Base-by-base conservation (phyloP, 805 yeast species). In the Isabelozyma gotoi region DNA sequence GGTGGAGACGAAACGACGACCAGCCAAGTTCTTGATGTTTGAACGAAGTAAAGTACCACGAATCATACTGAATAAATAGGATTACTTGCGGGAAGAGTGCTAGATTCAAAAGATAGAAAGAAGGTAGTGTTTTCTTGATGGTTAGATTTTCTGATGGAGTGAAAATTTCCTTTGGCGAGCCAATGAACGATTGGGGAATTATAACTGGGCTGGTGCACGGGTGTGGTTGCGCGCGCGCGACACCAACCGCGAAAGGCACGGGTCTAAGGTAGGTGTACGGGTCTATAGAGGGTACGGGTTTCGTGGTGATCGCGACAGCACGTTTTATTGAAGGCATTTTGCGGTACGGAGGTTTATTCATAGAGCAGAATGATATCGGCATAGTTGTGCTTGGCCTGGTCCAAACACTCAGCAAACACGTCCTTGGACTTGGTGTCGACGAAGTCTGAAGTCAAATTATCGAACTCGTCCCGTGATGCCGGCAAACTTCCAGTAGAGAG, bases 1-100 rank as follows among this genome's bases (percentile, higher is more conserved):
- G 50, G 87, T 76, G 57, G 85, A 77, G 57, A 81, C 71, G 56
- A 78, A 67, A 68, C 88, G 84, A 67, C 78, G 80, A 44, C 62
- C 59, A 46, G 61, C 60, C 44, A 64, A 50, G 43, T 46, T 49
- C 42, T 49, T 58, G 33, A 65, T 59, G 39, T 57, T 51, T 41
- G 59, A 46, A 52, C 71, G 70, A 56, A 67, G 49, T 49, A 57
- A 55, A 40, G 65, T 50, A 48, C 75, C 74, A 67, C 74, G 74
- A 62, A 71, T 65, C 76, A 71, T 71, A 38, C 31, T 35, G 38
- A 14, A 17, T 35, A 17, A 41, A 40, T 24, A 21, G 39, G 34
- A 40, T 18, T 36, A 32, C 31, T 37, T 38, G 39, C 38, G 44
- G 43, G 40, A 41, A 40, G 45, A 24, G 42, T 40, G 19, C 33